Conservation (phyloP, 306 rosid genomes). For the Ziziphus jujuba region DNA sequence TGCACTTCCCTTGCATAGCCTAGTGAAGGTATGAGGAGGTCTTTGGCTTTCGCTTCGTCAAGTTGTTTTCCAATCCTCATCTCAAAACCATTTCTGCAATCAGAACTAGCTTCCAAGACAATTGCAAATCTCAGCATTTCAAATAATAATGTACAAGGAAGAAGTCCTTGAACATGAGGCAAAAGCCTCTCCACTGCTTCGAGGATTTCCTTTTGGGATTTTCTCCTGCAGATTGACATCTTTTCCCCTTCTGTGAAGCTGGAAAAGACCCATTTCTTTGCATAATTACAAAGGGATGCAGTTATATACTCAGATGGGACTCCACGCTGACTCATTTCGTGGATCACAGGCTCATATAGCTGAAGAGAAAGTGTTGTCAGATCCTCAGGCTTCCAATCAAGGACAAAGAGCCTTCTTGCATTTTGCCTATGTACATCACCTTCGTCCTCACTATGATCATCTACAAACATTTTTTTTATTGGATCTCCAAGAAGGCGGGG, state of each 20-base stretch:
- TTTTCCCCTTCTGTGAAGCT: slow-evolving; percentile 16
- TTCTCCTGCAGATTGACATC: slow-evolving; percentile 22
- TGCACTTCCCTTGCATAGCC: slow-evolving; percentile 34
- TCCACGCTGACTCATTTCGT: slow-evolving; percentile 31
- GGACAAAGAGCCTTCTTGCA: slow-evolving; percentile 44
- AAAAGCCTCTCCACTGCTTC: slow-evolving; percentile 57
- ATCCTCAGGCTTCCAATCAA: slow-evolving; percentile 41
- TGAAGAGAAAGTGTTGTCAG: slow-evolving; percentile 37
- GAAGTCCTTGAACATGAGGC: slow-evolving; percentile 34
- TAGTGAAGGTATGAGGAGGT: slow-evolving; percentile 36
- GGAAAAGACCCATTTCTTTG: slow-evolving; percentile 37
- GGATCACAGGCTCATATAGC: slow-evolving; percentile 43
- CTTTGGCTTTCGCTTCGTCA: slow-evolving; percentile 47
- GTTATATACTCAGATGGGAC: slow-evolving; percentile 33
- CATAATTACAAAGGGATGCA: slow-evolving; percentile 41
- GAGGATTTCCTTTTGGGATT: slow-evolving; percentile 41
- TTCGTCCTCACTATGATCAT: slow-evolving; percentile 22
- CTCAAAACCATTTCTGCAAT: slow-evolving; percentile 47
- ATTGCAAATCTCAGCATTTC: slow-evolving; percentile 37
- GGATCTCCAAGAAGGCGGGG: slow-evolving; percentile 51
- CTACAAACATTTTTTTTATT: slow-evolving; percentile 2
- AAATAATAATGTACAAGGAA: slow-evolving; percentile 38
- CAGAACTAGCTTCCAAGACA: slow-evolving; percentile 30
- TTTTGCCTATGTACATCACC: slow-evolving; percentile 15
- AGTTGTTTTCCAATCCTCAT: slow-evolving; percentile 47